phyloP scores from a whole-genome alignment of 2,329 filamentous ascomycete species.

The Alternaria angustiovoidea region DNA sequence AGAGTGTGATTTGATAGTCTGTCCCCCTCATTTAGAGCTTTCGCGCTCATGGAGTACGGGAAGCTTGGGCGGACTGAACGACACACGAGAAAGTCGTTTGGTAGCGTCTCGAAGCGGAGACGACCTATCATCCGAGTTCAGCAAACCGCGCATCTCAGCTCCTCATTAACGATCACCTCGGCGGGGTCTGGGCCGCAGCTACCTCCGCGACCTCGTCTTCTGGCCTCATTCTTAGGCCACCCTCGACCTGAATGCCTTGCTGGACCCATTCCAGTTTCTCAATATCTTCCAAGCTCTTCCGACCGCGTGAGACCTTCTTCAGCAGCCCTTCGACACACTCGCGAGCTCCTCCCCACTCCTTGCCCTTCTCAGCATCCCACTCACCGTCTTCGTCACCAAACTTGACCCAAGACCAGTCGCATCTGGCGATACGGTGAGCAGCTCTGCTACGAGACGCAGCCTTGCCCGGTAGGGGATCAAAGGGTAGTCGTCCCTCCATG shows the following conservation, averaged over 20 bases:
- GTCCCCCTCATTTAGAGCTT: background rate
- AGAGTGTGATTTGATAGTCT: background rate
- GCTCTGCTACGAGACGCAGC: slow-evolving; percentile 77
- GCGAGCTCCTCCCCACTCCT: slow-evolving; percentile 76
- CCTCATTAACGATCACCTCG: slow-evolving; percentile 44
- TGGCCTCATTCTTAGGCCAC: slow-evolving; percentile 62
- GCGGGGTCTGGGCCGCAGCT: slow-evolving; percentile 18
- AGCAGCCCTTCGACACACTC: slow-evolving; percentile 83
- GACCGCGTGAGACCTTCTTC: slow-evolving; percentile 77
- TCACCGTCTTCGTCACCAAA: slow-evolving; percentile 86
- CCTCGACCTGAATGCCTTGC: slow-evolving; percentile 73
- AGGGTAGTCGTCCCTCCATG: slow-evolving; percentile 90
- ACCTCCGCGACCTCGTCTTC: slow-evolving; percentile 53
- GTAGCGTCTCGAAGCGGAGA: background rate
- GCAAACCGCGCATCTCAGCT: slow-evolving; percentile 10
- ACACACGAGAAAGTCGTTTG: background rate
- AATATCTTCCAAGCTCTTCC: slow-evolving; percentile 79
- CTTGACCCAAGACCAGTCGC: slow-evolving; percentile 94
- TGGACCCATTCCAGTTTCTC: slow-evolving; percentile 78
- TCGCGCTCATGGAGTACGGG: background rate
- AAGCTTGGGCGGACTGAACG: background rate
- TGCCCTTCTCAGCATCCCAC: slow-evolving; percentile 75
- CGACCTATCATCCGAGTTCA: slow-evolving; percentile 2
- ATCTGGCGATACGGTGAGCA: slow-evolving; percentile 91
- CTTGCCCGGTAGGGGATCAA: slow-evolving; percentile 85